These are phyloP conservation scores for Sesbania bispinosa DNA, from an alignment of 306 rosid genomes.

Conservation along the genomic window DNA sequence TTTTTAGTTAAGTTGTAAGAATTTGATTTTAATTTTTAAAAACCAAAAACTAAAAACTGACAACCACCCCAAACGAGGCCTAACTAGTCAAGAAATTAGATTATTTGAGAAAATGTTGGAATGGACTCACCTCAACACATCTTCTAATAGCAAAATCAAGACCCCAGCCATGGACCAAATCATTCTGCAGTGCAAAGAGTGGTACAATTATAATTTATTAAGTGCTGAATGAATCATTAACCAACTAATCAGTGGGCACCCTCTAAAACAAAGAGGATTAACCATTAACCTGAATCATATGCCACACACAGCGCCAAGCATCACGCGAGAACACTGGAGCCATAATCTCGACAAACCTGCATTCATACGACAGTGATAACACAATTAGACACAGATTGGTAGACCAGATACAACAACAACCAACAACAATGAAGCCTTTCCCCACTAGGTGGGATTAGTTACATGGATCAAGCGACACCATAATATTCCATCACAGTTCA, in stretches of 20 bases:
- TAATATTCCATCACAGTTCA: too few relatives aligned
- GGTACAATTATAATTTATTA: background rate
- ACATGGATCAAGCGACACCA: too few relatives aligned
- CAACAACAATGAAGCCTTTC: too few relatives aligned
- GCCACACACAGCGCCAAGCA: conserved; percentile 99
- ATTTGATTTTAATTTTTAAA: too few relatives aligned
- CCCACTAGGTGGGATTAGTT: too few relatives aligned
- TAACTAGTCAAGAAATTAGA: background rate
- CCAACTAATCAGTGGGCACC: background rate
- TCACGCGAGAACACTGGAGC: conserved; percentile 97
- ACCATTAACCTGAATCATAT: conserved; percentile 87
- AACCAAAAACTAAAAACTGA: too few relatives aligned
- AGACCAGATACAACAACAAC: background rate
- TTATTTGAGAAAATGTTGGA: background rate
- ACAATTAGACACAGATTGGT: background rate
- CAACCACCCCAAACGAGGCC: too few relatives aligned
- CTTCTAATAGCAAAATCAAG: conserved; percentile 95
- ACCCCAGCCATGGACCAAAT: conserved; percentile 99
- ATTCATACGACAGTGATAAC: conserved; percentile 1
- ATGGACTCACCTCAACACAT: conserved; percentile 80
- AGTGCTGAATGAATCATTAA: background rate
- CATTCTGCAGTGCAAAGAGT: conserved; percentile 60
- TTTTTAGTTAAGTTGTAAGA: too few relatives aligned
- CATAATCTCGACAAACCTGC: conserved; percentile 97
- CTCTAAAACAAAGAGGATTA: conserved; percentile 23